phyloP scores from a whole-genome alignment of 2,329 filamentous ascomycete genomes.

The Aspergillus pseudoterreus region DNA sequence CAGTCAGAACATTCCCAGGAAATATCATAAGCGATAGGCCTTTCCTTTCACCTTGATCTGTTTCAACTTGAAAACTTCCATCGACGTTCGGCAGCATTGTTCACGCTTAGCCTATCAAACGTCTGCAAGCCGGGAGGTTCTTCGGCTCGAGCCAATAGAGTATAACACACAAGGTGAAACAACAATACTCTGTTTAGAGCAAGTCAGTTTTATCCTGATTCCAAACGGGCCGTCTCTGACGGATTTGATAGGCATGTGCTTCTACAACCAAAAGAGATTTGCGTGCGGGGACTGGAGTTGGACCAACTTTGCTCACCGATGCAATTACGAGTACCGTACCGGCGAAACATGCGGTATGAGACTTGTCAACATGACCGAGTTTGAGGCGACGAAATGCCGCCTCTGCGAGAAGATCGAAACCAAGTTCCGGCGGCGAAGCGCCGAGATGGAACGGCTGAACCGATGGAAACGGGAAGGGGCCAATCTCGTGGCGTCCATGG shows the following conservation, averaged over 20 bases:
- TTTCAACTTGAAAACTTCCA: conserved; percentile 21
- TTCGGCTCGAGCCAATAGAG: conserved; percentile 30
- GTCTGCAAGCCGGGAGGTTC: conserved; percentile 22
- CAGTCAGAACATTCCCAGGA: conserved; percentile 24
- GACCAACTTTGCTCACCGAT: conserved; percentile 89
- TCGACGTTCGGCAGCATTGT: conserved; percentile 19
- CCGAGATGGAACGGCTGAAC: conserved; percentile 69
- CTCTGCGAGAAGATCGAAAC: conserved; percentile 86
- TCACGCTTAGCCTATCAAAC: conserved; percentile 33
- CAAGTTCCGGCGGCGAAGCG: conserved; percentile 70
- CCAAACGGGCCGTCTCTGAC: conserved; percentile 25
- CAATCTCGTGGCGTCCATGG: conserved; percentile 57
- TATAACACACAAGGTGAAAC: conserved; percentile 31
- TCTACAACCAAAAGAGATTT: conserved; percentile 88
- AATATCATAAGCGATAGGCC: conserved; percentile 19
- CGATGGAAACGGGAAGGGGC: conserved; percentile 72
- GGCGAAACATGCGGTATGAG: conserved; percentile 96
- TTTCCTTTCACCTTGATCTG: conserved; percentile 14
- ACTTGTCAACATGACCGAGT: conserved; percentile 72
- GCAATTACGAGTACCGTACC: conserved; percentile 89
- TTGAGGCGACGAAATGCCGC: conserved; percentile 66
- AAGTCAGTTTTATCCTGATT: conserved; percentile 32
- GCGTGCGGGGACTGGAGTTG: conserved; percentile 89
- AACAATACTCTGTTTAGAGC: conserved; percentile 20
- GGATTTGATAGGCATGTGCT: conserved; percentile 68